phyloP scores from a whole-genome alignment of 495 filamentous ascomycete genomes.

The Coniosporium apollinis region DNA sequence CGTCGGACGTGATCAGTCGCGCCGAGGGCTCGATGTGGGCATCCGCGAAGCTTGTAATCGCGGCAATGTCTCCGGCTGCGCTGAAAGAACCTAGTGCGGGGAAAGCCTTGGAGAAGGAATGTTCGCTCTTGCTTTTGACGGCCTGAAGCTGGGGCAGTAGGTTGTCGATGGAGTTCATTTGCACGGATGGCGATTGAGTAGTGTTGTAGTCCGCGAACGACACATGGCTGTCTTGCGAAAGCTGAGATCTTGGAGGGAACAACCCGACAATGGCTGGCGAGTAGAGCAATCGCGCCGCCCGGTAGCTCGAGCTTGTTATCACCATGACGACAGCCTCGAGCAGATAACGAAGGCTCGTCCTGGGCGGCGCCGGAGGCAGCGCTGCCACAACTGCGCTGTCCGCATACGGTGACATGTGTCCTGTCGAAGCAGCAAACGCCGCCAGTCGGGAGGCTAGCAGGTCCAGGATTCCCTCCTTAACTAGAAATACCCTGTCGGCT shows the following conservation, averaged over 20 bases:
- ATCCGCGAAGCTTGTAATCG: too few relatives aligned
- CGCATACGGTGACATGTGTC: conserved; percentile 42
- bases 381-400: conserved; percentile 28
- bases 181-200: conserved; percentile 4
- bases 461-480: conserved; percentile 60
- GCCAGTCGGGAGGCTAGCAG: conserved; percentile 62
- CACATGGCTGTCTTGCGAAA: neutral
- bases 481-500: conserved; percentile 47
- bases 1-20: conserved; percentile 28
- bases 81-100: conserved; percentile 35
- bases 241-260: conserved; percentile 9
- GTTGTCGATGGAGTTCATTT: conserved; percentile 11
- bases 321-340: conserved; percentile 72
- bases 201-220: neutral
- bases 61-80: conserved; percentile 10
- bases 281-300: conserved; percentile 59
- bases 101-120: conserved; percentile 25
- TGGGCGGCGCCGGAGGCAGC: conserved; percentile 39
- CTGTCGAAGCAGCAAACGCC: conserved; percentile 49
- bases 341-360: conserved; percentile 46
- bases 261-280: conserved; percentile 50
- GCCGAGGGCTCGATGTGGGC: conserved; percentile 4
- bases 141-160: conserved; percentile 20
- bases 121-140: conserved; percentile 14
- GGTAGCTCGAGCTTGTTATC: conserved; percentile 59